These are phyloP conservation scores for Millerozyma acaciae DNA, from an alignment of 805 yeast species.

Conservation along the genomic window DNA sequence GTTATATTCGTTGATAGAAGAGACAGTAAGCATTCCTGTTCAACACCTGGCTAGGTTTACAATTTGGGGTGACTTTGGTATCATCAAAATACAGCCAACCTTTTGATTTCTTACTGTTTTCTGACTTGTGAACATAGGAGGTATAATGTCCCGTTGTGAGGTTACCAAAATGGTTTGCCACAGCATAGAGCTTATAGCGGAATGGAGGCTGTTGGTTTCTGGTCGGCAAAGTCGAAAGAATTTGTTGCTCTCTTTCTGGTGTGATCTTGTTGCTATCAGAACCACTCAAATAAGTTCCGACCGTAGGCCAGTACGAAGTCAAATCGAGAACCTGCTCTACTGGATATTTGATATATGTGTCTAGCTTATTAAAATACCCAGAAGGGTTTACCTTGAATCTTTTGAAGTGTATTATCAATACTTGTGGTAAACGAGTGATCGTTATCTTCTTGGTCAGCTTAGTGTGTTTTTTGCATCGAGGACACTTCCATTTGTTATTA, in stretches of 20 bases:
- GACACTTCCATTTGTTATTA: slow-evolving; percentile 83
- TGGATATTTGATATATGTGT: slow-evolving; percentile 68
- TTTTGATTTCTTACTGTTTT: slow-evolving; percentile 35
- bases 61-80: slow-evolving; percentile 54
- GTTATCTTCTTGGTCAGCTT: slow-evolving; percentile 64
- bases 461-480: slow-evolving; percentile 61
- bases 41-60: slow-evolving; percentile 50
- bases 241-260: slow-evolving; percentile 39
- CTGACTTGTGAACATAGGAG: slow-evolving; percentile 62
- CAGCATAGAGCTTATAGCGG: slow-evolving; percentile 70
- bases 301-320: slow-evolving; percentile 68
- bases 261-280: slow-evolving; percentile 21
- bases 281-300: slow-evolving; percentile 23
- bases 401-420: slow-evolving; percentile 80
- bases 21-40: slow-evolving; percentile 79
- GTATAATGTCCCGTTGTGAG: slow-evolving; percentile 89
- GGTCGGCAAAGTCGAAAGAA: slow-evolving; percentile 49
- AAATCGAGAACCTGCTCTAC: slow-evolving; percentile 52
- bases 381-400: slow-evolving; percentile 57
- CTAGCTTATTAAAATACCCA: slow-evolving; percentile 52
- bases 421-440: slow-evolving; percentile 74
- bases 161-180: slow-evolving; percentile 80
- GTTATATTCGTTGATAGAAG: slow-evolving; percentile 54
- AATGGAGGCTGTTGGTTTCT: slow-evolving; percentile 82
- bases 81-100: slow-evolving; percentile 89